phyloP scores from a whole-genome alignment of 305 asterid species.

The Fraxinus xanthoxyloides region DNA sequence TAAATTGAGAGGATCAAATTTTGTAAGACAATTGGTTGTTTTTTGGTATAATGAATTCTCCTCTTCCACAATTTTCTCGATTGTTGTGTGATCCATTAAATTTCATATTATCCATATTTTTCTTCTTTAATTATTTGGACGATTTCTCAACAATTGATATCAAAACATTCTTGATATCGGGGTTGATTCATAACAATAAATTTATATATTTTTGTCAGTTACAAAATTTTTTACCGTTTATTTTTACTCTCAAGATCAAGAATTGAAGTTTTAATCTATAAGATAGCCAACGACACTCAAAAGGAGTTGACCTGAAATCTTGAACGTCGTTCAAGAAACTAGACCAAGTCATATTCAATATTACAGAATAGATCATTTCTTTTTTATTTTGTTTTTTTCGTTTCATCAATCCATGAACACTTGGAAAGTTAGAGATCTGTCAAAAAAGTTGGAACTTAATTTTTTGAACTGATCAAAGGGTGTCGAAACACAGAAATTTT shows the following conservation, averaged over 20 bases:
- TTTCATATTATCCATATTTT: no score
- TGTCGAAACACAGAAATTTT: conserved; percentile 15
- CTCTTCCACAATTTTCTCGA: no score
- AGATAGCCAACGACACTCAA: neutral
- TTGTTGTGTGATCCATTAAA: no score
- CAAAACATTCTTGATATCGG: no score
- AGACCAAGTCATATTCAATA: neutral
- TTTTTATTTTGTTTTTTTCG: neutral
- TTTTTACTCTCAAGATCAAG: neutral
- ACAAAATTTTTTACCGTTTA: neutral
- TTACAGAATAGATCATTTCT: neutral
- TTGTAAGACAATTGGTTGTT: no score
- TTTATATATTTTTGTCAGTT: neutral
- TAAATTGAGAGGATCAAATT: no score
- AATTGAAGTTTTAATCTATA: neutral
- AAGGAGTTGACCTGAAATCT: neutral
- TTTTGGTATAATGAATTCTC: no score
- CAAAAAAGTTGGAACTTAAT: conserved; percentile 15
- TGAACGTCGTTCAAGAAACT: neutral
- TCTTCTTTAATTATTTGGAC: no score
- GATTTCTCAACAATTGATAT: no score
- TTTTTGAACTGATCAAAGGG: conserved; percentile 10
- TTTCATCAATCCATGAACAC: neutral
- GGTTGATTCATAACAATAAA: no score
- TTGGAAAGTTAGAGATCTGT: no score